Conservation (phyloP, 805 yeast genomes). For the Barnettozyma sp. region DNA sequence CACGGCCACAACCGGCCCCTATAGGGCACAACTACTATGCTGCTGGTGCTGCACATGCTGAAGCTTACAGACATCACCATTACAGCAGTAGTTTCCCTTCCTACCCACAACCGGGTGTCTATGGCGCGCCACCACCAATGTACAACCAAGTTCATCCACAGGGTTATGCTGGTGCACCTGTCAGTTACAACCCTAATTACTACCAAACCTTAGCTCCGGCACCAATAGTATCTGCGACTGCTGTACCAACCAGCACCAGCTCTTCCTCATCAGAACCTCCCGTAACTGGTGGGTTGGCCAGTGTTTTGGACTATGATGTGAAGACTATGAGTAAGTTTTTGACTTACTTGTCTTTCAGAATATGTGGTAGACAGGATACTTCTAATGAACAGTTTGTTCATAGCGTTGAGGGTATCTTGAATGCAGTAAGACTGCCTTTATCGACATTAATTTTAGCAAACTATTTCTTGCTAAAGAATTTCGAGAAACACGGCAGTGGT, state of each 20-base stretch:
- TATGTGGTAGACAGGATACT: slow-evolving; percentile 45
- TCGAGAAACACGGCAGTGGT: slow-evolving; percentile 28
- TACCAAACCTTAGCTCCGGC: too few species aligned
- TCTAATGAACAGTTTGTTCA: slow-evolving; percentile 42
- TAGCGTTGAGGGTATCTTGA: slow-evolving; percentile 59
- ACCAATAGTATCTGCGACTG: too few species aligned
- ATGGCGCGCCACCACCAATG: slow-evolving; percentile 1
- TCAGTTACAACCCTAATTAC: slow-evolving; percentile 3
- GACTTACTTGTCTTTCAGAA: slow-evolving; percentile 64
- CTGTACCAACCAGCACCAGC: too few species aligned
- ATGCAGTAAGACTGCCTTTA: slow-evolving; percentile 83
- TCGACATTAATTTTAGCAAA: slow-evolving; percentile 74
- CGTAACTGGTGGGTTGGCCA: slow-evolving; percentile 63
- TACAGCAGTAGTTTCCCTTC: slow-evolving; percentile 2
- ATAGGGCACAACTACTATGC: slow-evolving; percentile 4
- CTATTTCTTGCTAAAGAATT: slow-evolving; percentile 67
- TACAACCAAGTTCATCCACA: slow-evolving; percentile 7
- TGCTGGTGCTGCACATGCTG: not conserved
- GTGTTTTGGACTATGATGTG: slow-evolving; percentile 74
- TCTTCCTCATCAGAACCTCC: slow-evolving; percentile 15
- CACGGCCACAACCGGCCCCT: slow-evolving; percentile 4
- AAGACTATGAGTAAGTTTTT: slow-evolving; percentile 74
- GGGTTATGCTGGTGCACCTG: slow-evolving; percentile 8
- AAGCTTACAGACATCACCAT: slow-evolving; percentile 2
- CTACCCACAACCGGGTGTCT: slow-evolving; percentile 8